These are phyloP conservation scores for Pseudopyricularia cyperi DNA, from an alignment of 2,329 filamentous ascomycete genomes.

Conservation along the genomic window DNA sequence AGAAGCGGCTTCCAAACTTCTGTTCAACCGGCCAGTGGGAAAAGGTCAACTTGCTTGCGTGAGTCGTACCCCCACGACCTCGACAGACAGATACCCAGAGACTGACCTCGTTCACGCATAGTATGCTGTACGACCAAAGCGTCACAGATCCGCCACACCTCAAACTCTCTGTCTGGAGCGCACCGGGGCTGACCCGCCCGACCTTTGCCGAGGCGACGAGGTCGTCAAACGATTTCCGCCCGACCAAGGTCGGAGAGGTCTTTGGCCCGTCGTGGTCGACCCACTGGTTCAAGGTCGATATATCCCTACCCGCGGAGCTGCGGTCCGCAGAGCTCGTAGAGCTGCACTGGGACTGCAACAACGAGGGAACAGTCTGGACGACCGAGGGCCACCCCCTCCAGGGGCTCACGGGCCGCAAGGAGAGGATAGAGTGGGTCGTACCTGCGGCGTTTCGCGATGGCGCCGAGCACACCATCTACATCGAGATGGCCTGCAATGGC, in stretches of 20 bases:
- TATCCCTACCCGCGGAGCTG: slow-evolving; percentile 44
- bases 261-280: slow-evolving; percentile 62
- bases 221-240: slow-evolving; percentile 5
- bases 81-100: background rate
- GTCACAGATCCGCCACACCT: slow-evolving; percentile 7
- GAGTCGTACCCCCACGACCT: slow-evolving; percentile 6
- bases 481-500: slow-evolving; percentile 59
- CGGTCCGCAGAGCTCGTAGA: slow-evolving; percentile 44
- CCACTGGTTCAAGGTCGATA: slow-evolving; percentile 52
- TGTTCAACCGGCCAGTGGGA: slow-evolving; percentile 11
- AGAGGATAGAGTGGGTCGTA: slow-evolving; percentile 51
- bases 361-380: slow-evolving; percentile 53
- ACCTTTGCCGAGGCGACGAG: slow-evolving; percentile 4
- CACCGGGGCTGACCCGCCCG: slow-evolving; percentile 7
- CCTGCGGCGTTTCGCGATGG: slow-evolving; percentile 45
- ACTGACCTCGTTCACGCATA: background rate
- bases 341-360: slow-evolving; percentile 55
- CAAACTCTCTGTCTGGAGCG: slow-evolving; percentile 8
- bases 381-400: slow-evolving; percentile 49
- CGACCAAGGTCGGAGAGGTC: slow-evolving; percentile 36
- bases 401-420: slow-evolving; percentile 50
- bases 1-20: slow-evolving; percentile 11
- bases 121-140: slow-evolving; percentile 7
- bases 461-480: slow-evolving; percentile 49
- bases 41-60: slow-evolving; percentile 13